These are phyloP conservation scores for Microbotryum saponariae DNA, from an alignment of 1,284 basidiomycete genomes.

Conservation along the genomic window DNA sequence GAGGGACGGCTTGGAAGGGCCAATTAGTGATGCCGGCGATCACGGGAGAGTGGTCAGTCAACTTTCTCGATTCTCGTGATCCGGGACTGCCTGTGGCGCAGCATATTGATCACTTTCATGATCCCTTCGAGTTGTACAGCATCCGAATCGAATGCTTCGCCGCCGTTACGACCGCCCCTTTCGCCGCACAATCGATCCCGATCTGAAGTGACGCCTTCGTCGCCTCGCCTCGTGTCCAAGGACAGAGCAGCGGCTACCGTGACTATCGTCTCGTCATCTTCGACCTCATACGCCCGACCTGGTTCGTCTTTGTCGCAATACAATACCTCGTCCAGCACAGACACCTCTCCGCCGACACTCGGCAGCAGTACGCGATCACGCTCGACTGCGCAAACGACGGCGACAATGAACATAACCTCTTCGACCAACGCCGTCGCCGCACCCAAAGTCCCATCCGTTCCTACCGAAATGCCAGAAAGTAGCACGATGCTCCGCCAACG, in stretches of 20 bases:
- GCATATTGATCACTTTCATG: too few relatives aligned
- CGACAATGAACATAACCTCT: too few relatives aligned
- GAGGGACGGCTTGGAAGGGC: too few relatives aligned
- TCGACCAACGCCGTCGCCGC: too few relatives aligned
- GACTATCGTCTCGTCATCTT: constrained; percentile 15
- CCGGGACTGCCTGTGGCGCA: too few relatives aligned
- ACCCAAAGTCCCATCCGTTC: too few relatives aligned
- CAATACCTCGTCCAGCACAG: neutral
- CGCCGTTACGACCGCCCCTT: constrained; percentile 11
- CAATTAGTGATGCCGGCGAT: too few relatives aligned
- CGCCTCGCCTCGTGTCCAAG: constrained; percentile 18
- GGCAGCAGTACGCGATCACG: neutral
- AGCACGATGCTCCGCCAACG: constrained; percentile 26
- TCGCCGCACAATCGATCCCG: constrained; percentile 28
- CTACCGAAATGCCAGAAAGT: constrained; percentile 2
- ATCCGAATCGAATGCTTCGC: too few relatives aligned
- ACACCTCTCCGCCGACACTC: constrained; percentile 1
- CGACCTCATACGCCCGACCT: constrained; percentile 3
- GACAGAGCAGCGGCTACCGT: constrained; percentile 18
- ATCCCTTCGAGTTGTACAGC: too few relatives aligned
- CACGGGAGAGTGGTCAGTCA: too few relatives aligned
- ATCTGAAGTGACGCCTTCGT: constrained; percentile 25
- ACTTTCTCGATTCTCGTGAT: too few relatives aligned
- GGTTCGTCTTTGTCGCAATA: constrained; percentile 3
- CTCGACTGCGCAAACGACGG: too few relatives aligned